Conservation (phyloP, 2,329 filamentous ascomycete genomes). For the Phyllosticta capitalensis region DNA sequence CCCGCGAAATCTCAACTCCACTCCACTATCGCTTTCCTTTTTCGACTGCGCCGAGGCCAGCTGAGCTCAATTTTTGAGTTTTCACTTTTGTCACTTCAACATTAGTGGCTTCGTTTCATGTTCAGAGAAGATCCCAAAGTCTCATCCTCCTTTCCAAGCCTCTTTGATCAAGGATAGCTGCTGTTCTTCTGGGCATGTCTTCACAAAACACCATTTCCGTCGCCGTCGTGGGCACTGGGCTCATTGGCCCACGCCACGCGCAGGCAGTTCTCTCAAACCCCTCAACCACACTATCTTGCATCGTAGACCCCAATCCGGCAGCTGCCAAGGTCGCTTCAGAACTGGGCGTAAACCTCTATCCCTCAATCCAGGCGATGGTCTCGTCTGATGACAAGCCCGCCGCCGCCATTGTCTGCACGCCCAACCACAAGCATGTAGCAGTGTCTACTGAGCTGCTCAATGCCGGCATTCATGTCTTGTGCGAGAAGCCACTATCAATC, state of each 20-base stretch:
- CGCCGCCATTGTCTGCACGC: constrained; percentile 50
- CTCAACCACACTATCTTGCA: constrained; percentile 31
- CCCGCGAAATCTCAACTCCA: neutral
- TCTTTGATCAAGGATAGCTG: neutral
- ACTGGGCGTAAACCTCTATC: constrained; percentile 32
- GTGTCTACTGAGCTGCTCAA: constrained; percentile 41
- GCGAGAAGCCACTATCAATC: constrained; percentile 49
- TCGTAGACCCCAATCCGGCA: constrained; percentile 38
- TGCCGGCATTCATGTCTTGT: constrained; percentile 42
- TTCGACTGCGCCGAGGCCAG: neutral
- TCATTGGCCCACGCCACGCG: constrained; percentile 44
- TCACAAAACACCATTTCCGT: constrained; percentile 24
- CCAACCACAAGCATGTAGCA: constrained; percentile 48
- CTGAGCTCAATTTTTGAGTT: neutral
- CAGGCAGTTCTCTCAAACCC: constrained; percentile 33
- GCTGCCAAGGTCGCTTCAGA: constrained; percentile 26
- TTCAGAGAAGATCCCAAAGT: neutral
- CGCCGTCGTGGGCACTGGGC: constrained; percentile 39
- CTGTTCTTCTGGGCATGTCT: constrained; percentile 5
- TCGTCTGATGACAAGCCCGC: constrained; percentile 33
- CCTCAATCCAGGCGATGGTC: constrained; percentile 37
- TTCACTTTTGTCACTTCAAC: neutral
- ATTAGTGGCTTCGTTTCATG: neutral
- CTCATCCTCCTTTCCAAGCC: neutral
- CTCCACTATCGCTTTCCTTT: neutral